A percentile compares a stretch with the other conserved stretches of the same genome.
These are phyloP conservation scores for Acacia acuminata DNA, from an alignment of 306 rosid species.

Conservation along the genomic window DNA sequence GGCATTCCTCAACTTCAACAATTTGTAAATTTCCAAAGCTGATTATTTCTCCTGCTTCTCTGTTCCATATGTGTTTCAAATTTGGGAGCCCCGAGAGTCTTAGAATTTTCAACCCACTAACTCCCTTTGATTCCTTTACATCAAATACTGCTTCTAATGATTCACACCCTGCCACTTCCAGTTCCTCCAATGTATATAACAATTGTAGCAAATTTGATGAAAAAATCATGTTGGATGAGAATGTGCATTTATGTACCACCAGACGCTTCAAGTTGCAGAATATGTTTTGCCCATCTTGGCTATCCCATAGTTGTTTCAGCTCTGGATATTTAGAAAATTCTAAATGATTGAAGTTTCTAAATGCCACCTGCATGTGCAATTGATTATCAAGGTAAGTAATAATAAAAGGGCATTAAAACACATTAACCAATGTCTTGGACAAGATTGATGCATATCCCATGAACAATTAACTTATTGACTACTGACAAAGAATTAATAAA, in stretches of 20 bases:
- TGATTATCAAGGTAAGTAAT: not conserved
- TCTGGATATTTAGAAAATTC: not conserved
- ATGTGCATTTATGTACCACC: not conserved
- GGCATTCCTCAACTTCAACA: not conserved
- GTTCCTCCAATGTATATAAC: not conserved
- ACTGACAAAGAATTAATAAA: not conserved
- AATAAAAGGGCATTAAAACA: not conserved
- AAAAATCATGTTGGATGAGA: not conserved
- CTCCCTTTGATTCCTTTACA: not conserved
- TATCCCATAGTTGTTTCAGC: not conserved
- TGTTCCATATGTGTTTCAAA: not conserved
- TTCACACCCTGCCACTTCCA: conserved; percentile 6
- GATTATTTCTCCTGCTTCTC: not conserved
- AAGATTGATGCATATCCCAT: not conserved
- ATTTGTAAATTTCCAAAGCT: not conserved
- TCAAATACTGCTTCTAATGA: conserved; percentile 6
- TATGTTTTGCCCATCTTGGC: not conserved
- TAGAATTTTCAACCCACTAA: not conserved
- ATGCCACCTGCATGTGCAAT: not conserved
- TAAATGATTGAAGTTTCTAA: not conserved
- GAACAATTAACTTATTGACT: not conserved
- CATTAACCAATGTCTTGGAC: not conserved
- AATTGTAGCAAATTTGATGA: not conserved
- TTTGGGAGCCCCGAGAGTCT: not conserved
- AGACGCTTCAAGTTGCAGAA: not conserved